Evolutionary conservation across 441 rosid species (phyloP).

Genomic region (Pelargonium citronellum): DNA sequence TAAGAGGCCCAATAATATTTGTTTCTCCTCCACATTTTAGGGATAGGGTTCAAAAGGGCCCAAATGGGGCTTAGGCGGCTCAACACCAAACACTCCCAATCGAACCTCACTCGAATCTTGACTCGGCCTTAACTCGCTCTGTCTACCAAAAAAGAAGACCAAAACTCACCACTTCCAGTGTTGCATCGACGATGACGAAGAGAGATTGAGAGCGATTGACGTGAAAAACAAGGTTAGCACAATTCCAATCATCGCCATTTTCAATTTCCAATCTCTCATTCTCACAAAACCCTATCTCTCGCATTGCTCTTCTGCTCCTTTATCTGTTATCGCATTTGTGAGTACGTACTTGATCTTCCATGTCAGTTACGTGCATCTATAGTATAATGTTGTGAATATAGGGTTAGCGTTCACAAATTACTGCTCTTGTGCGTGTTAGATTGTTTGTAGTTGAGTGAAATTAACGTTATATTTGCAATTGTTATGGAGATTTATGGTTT

Average conservation of each 20-base stretch:
- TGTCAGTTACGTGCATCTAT: not conserved
- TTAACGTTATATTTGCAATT: too few relatives aligned
- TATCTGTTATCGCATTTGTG: not conserved
- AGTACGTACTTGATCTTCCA: not conserved
- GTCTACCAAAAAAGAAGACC: too few relatives aligned
- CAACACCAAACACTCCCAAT: too few relatives aligned
- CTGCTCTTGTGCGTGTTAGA: not conserved
- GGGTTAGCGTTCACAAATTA: not conserved
- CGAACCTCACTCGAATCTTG: too few relatives aligned
- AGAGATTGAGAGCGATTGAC: not conserved
- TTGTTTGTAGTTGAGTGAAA: not conserved
- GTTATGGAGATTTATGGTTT: not conserved
- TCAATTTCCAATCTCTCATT: not conserved
- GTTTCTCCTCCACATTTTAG: too few relatives aligned
- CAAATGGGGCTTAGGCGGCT: too few relatives aligned
- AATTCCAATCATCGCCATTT: constrained; percentile 24
- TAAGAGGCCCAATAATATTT: too few relatives aligned
- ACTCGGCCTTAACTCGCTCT: too few relatives aligned
- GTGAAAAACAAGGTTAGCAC: constrained; percentile 24
- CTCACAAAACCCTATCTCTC: constrained; percentile 7
- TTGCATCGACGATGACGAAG: too few relatives aligned
- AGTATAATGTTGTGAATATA: not conserved
- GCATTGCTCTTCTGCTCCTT: not conserved
- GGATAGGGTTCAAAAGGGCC: too few relatives aligned
- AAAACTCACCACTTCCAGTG: not conserved